Conservation (phyloP, 177 flowering plant species). For the Vitis hybrid region DNA sequence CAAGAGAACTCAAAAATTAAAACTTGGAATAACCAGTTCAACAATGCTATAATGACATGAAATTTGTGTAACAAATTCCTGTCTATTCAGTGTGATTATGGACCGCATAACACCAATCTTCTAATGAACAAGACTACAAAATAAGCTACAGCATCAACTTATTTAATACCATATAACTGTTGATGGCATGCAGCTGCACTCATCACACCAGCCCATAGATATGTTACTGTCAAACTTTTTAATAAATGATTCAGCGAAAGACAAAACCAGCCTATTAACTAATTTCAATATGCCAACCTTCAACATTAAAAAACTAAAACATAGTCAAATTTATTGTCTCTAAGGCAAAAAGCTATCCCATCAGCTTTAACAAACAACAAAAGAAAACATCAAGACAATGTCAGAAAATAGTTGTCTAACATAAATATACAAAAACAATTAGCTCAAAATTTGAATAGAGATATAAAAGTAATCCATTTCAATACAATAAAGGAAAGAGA, state of each 20-base stretch:
- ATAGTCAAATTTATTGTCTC: neutral
- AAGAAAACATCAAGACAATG: neutral
- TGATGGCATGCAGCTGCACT: neutral
- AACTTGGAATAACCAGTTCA: neutral
- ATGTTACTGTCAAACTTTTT: neutral
- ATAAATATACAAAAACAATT: neutral
- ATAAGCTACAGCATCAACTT: neutral
- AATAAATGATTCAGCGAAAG: neutral
- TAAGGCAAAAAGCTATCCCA: neutral
- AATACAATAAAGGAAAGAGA: neutral
- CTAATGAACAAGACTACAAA: neutral
- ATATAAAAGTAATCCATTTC: neutral
- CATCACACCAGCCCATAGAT: neutral
- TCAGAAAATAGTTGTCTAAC: neutral
- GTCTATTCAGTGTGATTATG: neutral
- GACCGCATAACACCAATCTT: neutral
- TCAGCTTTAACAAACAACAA: neutral
- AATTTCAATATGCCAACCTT: neutral
- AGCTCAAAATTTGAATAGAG: neutral
- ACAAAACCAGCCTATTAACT: neutral
- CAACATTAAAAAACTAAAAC: neutral
- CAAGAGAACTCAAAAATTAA: constrained; percentile 7
- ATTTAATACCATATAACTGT: neutral
- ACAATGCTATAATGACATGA: neutral
- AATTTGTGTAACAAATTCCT: neutral